phyloP scores from a whole-genome alignment of 257 asterid species.

The Solanum chilense region DNA sequence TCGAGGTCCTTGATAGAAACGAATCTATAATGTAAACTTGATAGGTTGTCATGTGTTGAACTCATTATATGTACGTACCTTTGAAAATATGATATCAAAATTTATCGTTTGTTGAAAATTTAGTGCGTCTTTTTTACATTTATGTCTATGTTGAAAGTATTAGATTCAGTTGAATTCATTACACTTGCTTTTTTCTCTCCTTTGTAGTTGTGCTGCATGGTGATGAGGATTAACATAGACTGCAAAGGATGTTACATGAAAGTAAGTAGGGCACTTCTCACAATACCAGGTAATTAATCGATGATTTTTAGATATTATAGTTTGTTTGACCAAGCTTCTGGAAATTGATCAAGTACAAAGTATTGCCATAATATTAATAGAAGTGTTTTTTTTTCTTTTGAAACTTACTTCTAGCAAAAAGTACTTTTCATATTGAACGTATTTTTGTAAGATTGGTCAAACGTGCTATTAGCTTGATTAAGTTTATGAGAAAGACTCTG shows the following conservation, averaged over 20 bases:
- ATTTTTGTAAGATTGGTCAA: not conserved
- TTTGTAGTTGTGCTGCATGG: constrained; percentile 6
- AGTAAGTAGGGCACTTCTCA: constrained; percentile 4
- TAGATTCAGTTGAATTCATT: not conserved
- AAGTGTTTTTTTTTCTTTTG: no score
- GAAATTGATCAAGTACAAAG: not conserved
- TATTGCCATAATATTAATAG: not conserved
- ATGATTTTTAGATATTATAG: not conserved
- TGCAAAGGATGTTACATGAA: constrained; percentile 7
- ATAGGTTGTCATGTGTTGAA: not conserved
- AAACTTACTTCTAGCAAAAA: no score
- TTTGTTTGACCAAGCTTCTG: not conserved
- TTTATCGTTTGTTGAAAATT: not conserved
- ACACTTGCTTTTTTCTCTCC: not conserved
- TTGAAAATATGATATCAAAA: not conserved
- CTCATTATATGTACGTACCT: not conserved
- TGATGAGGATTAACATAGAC: constrained; percentile 9
- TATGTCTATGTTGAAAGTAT: not conserved
- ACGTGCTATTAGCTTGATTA: not conserved
- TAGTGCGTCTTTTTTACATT: not conserved
- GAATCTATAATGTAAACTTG: not conserved
- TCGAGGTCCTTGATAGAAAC: not conserved
- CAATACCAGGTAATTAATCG: constrained; percentile 1
- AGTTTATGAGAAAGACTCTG: not conserved
- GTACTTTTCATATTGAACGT: not conserved